phyloP scores from a whole-genome alignment of 805 yeast species.

The Wickerhamiella allomyrinae region DNA sequence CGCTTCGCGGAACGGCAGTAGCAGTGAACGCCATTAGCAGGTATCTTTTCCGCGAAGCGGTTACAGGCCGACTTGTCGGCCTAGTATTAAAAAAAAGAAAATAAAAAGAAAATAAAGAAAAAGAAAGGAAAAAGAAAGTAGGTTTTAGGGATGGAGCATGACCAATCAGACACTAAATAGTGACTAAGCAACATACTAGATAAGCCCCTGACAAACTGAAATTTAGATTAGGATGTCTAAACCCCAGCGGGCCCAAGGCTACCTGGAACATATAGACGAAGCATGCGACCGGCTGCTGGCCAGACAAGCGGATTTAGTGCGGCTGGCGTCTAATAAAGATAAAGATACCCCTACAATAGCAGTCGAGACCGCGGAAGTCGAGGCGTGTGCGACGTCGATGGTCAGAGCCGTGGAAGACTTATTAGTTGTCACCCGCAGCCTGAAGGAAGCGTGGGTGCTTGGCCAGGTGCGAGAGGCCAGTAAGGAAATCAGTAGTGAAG shows the following conservation, averaged over 20 bases:
- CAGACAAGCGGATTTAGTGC: constrained; percentile 16
- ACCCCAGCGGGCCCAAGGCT: constrained; percentile 15
- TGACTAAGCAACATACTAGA: no score
- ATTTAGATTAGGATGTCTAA: background rate
- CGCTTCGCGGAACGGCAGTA: no score
- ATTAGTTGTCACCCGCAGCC: constrained; percentile 25
- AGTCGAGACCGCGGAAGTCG: constrained; percentile 27
- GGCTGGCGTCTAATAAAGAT: constrained; percentile 15
- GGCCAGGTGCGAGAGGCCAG: constrained; percentile 23
- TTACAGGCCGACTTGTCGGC: no score
- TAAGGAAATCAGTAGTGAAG: constrained; percentile 3
- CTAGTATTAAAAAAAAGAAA: no score
- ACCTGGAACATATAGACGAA: constrained; percentile 17
- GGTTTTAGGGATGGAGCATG: no score
- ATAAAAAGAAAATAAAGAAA: no score
- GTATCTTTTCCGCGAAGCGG: no score
- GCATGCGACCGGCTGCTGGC: constrained; percentile 17
- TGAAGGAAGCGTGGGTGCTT: constrained; percentile 31
- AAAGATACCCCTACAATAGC: constrained; percentile 25
- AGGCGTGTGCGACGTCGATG: constrained; percentile 26
- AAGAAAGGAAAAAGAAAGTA: no score
- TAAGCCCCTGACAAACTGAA: no score
- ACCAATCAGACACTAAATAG: no score
- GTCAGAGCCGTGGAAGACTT: constrained; percentile 27
- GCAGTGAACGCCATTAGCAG: no score